These are phyloP conservation scores for Yamagishiella unicocca DNA, from an alignment of 139 green algal species.

Conservation along the genomic window DNA sequence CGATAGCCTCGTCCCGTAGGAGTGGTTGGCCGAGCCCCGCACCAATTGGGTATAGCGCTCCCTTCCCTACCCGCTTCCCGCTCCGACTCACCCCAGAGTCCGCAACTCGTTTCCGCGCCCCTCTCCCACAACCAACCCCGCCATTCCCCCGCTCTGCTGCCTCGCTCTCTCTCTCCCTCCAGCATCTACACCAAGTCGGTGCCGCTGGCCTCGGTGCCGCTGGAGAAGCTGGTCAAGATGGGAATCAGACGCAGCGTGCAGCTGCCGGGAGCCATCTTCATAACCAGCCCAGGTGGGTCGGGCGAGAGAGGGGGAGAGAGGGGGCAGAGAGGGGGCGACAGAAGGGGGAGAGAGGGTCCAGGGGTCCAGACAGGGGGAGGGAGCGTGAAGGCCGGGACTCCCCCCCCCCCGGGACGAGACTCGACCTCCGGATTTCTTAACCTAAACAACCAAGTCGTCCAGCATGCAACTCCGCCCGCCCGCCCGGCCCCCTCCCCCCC, in stretches of 20 bases:
- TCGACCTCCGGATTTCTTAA: no score
- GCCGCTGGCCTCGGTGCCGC: background rate
- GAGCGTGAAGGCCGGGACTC: no score
- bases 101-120: no score
- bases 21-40: no score
- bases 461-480: no score
- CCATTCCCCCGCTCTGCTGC: background rate
- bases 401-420: no score
- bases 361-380: background rate
- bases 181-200: slow-evolving; percentile 47
- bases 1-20: no score
- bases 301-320: background rate
- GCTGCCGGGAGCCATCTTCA: slow-evolving; percentile 37
- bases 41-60: no score
- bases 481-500: background rate
- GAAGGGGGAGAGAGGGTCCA: background rate
- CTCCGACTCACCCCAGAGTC: no score
- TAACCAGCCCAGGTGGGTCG: slow-evolving; percentile 20
- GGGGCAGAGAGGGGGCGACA: background rate
- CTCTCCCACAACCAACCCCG: no score
- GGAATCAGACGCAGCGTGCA: slow-evolving; percentile 24
- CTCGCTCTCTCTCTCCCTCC: background rate
- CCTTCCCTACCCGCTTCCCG: no score
- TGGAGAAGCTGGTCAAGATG: slow-evolving; percentile 39
- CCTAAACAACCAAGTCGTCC: no score